Evolutionary conservation across 345 rosid genomes (phyloP), one percentile per base, ranked within the genome.

Genomic region (Linum trigynum): DNA sequence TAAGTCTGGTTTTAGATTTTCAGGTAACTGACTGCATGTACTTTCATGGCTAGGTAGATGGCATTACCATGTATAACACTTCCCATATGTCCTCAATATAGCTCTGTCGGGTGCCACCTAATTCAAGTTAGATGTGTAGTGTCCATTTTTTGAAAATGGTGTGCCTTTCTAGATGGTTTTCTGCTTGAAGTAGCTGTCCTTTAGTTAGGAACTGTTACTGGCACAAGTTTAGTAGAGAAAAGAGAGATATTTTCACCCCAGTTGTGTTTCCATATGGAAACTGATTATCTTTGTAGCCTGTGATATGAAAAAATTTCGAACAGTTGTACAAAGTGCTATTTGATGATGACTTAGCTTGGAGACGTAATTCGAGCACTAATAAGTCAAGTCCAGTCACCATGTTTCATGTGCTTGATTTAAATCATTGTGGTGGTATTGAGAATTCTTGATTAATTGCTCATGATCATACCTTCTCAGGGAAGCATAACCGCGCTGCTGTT

Each of bases 401-500:
- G 32, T 23, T 23, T 23, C 32, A 23, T 23, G 32, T 23, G 32
- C 32, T 23, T 23, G 32, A 23, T 23, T 23, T 23, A 23, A 23
- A 23, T 23, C 15, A 38, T 55, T 65, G 16, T 17, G 4, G 11
- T 53, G 12, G 2, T 42, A 7, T 56, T 1, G 39, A 10, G 5
- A 39, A 17, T 6, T 23, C 32, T 23, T 23, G 39, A 17, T 38
- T 3, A 37, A 43, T 3, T 17, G 58, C 55, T 15, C 55, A 69
- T 38, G 10, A 55, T 68, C 63, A 64, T 74, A 62, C 60, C 51
- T 63, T 67, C 73, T 2, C 71, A 92, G 94, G 74, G 39, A 81
- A 69, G 63, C 76, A 63, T 73, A 78, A 62, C 65, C 63, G 71
- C 35, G 66, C 71, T 16, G 45, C 69, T 70, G 40, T 84, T 65